These are phyloP conservation scores for Colletotrichum navitas DNA, from an alignment of 2,329 filamentous ascomycete species.

Conservation along the genomic window DNA sequence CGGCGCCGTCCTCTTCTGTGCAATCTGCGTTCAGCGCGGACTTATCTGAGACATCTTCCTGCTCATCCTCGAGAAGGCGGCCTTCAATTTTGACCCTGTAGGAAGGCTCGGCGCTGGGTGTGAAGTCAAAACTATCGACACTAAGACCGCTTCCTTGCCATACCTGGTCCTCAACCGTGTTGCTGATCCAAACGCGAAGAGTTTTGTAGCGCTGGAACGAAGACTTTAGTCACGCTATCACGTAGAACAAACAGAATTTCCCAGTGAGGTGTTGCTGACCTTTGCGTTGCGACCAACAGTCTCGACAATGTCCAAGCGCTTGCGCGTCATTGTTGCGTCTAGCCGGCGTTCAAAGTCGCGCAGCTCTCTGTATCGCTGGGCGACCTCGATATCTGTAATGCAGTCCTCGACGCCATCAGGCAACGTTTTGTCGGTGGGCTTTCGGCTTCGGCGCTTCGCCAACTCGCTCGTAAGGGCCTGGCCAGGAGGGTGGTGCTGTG, in stretches of 20 bases:
- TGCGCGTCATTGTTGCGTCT: conserved; percentile 94
- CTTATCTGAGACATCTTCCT: conserved; percentile 54
- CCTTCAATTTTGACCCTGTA: conserved; percentile 96
- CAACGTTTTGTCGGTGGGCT: conserved; percentile 94
- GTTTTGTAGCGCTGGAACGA: conserved; percentile 77
- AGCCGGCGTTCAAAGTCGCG: conserved; percentile 88
- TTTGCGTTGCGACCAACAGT: conserved; percentile 80
- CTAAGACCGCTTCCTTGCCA: conserved; percentile 84
- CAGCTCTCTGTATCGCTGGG: conserved; percentile 83
- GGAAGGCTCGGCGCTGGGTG: conserved; percentile 79
- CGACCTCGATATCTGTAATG: conserved; percentile 79
- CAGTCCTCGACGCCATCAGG: conserved; percentile 90
- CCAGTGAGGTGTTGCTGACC: conserved; percentile 55
- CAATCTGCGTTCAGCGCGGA: conserved; percentile 57
- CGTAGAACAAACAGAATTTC: not conserved
- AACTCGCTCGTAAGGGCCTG: conserved; percentile 59
- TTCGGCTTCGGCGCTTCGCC: conserved; percentile 82
- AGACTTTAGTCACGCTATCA: conserved; percentile 2
- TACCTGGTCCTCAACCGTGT: conserved; percentile 92
- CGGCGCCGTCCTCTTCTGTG: conserved; percentile 52
- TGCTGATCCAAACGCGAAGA: conserved; percentile 93
- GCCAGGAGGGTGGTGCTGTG: conserved; percentile 62
- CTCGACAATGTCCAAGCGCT: conserved; percentile 91
- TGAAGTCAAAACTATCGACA: conserved; percentile 85
- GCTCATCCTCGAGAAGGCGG: conserved; percentile 79